These are phyloP conservation scores for Davidsoniella eucalypti DNA, from an alignment of 2,329 filamentous ascomycete genomes.

Conservation along the genomic window DNA sequence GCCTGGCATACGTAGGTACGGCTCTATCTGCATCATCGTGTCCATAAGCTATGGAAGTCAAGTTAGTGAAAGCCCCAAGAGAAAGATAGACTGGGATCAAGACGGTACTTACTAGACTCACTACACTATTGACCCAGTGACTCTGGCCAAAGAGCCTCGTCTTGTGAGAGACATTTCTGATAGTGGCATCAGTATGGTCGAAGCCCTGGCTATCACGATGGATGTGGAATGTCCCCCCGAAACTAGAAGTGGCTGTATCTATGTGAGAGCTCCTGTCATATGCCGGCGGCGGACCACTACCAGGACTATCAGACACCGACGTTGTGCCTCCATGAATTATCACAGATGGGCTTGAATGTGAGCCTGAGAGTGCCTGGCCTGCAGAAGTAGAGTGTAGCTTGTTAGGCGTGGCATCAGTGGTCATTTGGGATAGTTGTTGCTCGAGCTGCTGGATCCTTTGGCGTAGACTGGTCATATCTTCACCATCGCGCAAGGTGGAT, in stretches of 20 bases:
- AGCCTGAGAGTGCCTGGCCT: no score
- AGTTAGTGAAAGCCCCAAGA: neutral
- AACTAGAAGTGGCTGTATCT: slow-evolving; percentile 22
- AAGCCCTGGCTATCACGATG: slow-evolving; percentile 22
- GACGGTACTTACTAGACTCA: slow-evolving; percentile 25
- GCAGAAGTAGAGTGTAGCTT: no score
- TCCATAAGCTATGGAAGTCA: slow-evolving; percentile 2
- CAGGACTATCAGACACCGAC: slow-evolving; percentile 17
- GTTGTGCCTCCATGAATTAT: slow-evolving; percentile 14
- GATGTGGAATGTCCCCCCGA: slow-evolving; percentile 29
- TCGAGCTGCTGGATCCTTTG: no score
- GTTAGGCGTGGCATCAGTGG: no score
- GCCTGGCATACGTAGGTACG: slow-evolving; percentile 22
- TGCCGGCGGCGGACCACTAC: slow-evolving; percentile 24
- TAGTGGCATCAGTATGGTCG: slow-evolving; percentile 20
- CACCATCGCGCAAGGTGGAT: no score
- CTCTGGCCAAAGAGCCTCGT: slow-evolving; percentile 39
- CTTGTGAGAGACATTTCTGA: slow-evolving; percentile 35
- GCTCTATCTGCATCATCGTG: slow-evolving; percentile 21
- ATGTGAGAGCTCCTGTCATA: slow-evolving; percentile 19
- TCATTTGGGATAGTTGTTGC: no score
- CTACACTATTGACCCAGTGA: slow-evolving; percentile 34
- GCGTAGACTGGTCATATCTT: no score
- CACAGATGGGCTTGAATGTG: neutral
- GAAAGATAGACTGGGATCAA: neutral